Evolutionary conservation across 1,284 basidiomycete genomes (phyloP).

Genomic region (Tylopilus sp.): DNA sequence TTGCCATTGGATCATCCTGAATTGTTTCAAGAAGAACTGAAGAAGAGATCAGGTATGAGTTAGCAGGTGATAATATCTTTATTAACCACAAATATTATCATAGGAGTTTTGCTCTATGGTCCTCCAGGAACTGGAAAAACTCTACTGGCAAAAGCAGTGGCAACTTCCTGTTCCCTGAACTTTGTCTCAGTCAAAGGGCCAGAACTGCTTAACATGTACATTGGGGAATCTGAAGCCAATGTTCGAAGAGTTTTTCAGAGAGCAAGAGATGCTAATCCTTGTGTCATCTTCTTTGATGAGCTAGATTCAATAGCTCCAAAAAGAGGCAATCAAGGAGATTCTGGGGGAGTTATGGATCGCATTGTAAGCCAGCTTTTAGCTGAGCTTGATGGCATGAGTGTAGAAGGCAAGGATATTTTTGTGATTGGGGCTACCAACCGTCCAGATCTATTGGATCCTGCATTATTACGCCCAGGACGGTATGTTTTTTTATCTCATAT

Average conservation of each 20-base stretch:
- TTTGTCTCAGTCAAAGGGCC: slow-evolving; percentile 97
- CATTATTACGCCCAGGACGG: slow-evolving; percentile 88
- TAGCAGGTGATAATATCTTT: neutral
- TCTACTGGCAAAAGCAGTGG: slow-evolving; percentile 88
- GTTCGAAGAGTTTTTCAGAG: slow-evolving; percentile 89
- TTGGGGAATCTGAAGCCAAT: slow-evolving; percentile 96
- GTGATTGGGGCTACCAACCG: slow-evolving; percentile 98
- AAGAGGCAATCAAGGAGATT: slow-evolving; percentile 91
- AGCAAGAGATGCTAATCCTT: slow-evolving; percentile 85
- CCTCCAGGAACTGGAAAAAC: slow-evolving; percentile 98
- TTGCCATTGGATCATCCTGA: slow-evolving; percentile 93
- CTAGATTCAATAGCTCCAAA: slow-evolving; percentile 95
- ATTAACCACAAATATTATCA: neutral
- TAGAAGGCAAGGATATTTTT: slow-evolving; percentile 71
- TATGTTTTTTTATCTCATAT: slow-evolving; percentile 31
- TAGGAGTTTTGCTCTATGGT: slow-evolving; percentile 86
- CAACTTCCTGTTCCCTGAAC: slow-evolving; percentile 87
- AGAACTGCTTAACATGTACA: slow-evolving; percentile 96
- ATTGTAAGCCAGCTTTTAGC: slow-evolving; percentile 96
- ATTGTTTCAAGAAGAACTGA: slow-evolving; percentile 87
- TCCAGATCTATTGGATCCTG: slow-evolving; percentile 92
- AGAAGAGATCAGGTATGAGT: slow-evolving; percentile 82
- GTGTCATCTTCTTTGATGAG: slow-evolving; percentile 98
- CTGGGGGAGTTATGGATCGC: slow-evolving; percentile 95
- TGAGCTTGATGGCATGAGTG: slow-evolving; percentile 88